Evolutionary conservation across 352 stramenopile genomes (phyloP).

Genomic region (Detonula confervacea): DNA sequence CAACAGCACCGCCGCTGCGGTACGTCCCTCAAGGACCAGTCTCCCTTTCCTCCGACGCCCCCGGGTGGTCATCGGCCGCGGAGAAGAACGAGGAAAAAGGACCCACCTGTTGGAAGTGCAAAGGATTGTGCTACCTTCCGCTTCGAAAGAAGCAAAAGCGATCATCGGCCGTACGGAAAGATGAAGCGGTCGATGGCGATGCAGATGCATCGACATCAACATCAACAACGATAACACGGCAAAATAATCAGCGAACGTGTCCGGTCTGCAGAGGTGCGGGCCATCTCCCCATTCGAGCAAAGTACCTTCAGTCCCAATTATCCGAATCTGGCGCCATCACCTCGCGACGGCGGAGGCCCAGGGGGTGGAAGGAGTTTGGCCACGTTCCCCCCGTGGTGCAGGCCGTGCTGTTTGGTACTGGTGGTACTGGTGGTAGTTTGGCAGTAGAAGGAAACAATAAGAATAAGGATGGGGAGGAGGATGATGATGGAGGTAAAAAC

Average conservation of each 20-base stretch:
- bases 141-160: slow-evolving; percentile 13
- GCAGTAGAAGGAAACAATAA: slow-evolving; percentile 3
- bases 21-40: slow-evolving; percentile 43
- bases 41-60: slow-evolving; percentile 49
- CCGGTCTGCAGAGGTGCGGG: slow-evolving; percentile 36
- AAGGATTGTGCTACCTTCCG: slow-evolving; percentile 19
- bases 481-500: too few relatives aligned
- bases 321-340: slow-evolving; percentile 31
- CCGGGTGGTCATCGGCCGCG: slow-evolving; percentile 21
- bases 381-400: slow-evolving; percentile 29
- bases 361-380: slow-evolving; percentile 38
- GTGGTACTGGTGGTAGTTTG: background rate
- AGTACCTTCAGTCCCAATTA: slow-evolving; percentile 29
- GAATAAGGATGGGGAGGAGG: background rate
- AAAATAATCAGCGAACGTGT: slow-evolving; percentile 23
- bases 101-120: slow-evolving; percentile 72
- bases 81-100: slow-evolving; percentile 18
- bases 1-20: slow-evolving; percentile 4
- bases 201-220: background rate
- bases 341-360: slow-evolving; percentile 8
- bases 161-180: too few relatives aligned
- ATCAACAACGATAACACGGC: background rate
- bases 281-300: slow-evolving; percentile 29
- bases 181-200: too few relatives aligned
- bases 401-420: background rate